Percentiles rank a stretch among this genome's conserved stretches.
Conservation (phyloP, 306 rosid species). For the Vicia villosa region DNA sequence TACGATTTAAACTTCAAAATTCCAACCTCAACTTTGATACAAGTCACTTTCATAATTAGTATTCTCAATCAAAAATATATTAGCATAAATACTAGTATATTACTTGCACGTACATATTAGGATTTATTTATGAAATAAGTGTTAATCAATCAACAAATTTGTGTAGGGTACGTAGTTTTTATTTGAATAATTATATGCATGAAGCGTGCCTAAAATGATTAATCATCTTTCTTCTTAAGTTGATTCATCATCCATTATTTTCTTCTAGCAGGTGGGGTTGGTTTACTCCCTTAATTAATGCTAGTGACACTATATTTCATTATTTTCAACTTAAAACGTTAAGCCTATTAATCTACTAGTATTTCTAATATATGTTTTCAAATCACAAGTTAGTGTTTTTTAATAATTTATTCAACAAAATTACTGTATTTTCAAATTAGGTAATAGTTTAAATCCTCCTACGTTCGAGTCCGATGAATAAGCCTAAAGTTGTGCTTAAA, state of each 20-base stretch:
- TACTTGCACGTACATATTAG: not conserved
- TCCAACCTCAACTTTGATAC: too few species aligned
- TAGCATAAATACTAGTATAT: not conserved
- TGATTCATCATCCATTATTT: constrained; percentile 29
- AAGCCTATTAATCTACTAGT: not conserved
- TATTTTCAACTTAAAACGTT: not conserved
- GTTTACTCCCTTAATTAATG: constrained; percentile 30
- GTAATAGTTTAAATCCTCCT: too few species aligned
- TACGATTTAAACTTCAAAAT: too few species aligned
- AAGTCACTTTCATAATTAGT: too few species aligned
- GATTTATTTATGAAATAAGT: not conserved
- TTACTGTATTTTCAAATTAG: too few species aligned
- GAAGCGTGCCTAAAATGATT: constrained; percentile 5
- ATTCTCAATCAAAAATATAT: not conserved
- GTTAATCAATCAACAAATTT: not conserved
- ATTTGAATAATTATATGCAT: not conserved
- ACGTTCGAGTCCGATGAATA: too few species aligned
- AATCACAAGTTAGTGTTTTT: too few species aligned
- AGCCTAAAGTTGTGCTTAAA: too few species aligned
- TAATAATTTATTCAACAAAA: too few species aligned
- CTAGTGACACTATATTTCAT: constrained; percentile 1
- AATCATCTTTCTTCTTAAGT: constrained; percentile 21
- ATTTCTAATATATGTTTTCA: too few species aligned
- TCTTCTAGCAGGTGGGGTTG: constrained; percentile 38
- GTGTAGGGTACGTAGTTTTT: not conserved